Evolutionary conservation across 2,329 filamentous ascomycete genomes (phyloP).

Genomic region (Exophiala dermatitidis): DNA sequence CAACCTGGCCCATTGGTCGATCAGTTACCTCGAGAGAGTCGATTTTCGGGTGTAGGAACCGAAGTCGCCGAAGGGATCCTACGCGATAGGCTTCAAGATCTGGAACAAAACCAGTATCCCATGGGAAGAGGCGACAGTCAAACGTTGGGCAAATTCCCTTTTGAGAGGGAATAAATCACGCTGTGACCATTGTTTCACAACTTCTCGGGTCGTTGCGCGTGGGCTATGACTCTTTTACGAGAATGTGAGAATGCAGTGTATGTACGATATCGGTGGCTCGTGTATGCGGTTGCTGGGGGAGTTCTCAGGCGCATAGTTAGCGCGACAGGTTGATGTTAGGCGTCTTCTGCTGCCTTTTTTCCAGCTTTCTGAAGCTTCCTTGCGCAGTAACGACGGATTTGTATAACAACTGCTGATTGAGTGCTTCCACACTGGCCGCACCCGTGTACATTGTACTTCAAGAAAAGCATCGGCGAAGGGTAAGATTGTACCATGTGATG

Average conservation of each 20-base stretch:
- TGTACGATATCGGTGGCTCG: no score
- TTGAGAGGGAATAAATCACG: conserved; percentile 23
- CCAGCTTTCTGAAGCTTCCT: no score
- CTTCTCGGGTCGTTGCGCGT: not conserved
- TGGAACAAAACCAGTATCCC: conserved; percentile 33
- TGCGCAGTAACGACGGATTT: no score
- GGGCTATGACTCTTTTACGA: no score
- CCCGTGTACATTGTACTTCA: no score
- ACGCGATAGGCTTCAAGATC: conserved; percentile 52
- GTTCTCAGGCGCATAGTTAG: no score
- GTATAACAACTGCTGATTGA: no score
- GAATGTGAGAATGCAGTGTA: no score
- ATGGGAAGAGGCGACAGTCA: conserved; percentile 14
- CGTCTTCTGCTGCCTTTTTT: no score
- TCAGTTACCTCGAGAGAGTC: conserved; percentile 23
- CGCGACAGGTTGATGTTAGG: no score
- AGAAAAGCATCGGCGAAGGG: not conserved
- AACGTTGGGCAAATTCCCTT: conserved; percentile 25
- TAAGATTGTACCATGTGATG: not conserved
- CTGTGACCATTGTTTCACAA: not conserved
- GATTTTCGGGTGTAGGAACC: conserved; percentile 29
- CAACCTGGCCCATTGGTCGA: conserved; percentile 49
- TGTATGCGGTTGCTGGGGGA: no score
- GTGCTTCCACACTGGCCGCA: no score
- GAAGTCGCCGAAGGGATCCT: conserved; percentile 61